These are phyloP conservation scores for Cucurbita pepo DNA, from an alignment of 306 rosid species.

Conservation along the genomic window DNA sequence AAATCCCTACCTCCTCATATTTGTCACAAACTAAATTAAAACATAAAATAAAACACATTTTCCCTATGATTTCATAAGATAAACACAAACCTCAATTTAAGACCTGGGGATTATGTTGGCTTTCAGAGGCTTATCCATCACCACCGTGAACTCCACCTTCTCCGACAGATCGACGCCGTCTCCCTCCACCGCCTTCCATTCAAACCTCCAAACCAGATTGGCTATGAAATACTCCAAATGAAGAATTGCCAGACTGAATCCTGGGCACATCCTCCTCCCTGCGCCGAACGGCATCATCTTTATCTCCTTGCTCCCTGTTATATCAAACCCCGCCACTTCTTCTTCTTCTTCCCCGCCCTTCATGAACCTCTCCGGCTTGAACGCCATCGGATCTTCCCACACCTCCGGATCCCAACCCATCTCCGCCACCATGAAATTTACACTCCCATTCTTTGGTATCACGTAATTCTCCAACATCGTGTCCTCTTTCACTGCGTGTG, in stretches of 20 bases:
- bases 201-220: constrained; percentile 29
- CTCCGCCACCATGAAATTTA: constrained; percentile 37
- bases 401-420: constrained; percentile 38
- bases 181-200: constrained; percentile 25
- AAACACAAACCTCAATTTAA: neutral
- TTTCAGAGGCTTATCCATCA: constrained; percentile 32
- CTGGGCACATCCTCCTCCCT: constrained; percentile 44
- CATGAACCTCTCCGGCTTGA: constrained; percentile 43
- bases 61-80: no score
- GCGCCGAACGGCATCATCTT: constrained; percentile 61
- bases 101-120: neutral
- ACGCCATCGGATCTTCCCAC: constrained; percentile 55
- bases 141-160: constrained; percentile 2
- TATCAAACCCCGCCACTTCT: constrained; percentile 15
- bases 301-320: constrained; percentile 28
- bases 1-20: no score
- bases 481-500: no score
- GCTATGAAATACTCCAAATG: constrained; percentile 38
- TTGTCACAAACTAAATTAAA: no score
- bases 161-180: constrained; percentile 36
- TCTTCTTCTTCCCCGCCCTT: neutral
- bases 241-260: constrained; percentile 24
- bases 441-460: constrained; percentile 32
- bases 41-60: no score
- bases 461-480: constrained; percentile 19